Evolutionary conservation across 768 basidiomycete species (phyloP).

Genomic region (Calocybe gangraenosa): DNA sequence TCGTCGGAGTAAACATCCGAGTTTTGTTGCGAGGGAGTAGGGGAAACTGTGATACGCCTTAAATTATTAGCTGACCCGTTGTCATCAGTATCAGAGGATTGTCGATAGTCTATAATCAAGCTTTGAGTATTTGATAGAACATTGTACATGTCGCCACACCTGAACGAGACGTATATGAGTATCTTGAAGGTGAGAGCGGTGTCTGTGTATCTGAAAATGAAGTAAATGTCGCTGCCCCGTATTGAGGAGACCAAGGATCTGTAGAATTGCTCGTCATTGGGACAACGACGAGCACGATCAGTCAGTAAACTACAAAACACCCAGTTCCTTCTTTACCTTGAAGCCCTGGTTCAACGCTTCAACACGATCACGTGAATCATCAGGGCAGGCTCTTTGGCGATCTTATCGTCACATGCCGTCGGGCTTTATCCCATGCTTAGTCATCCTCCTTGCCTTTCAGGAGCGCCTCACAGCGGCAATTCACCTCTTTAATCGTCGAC

Average conservation of each 20-base stretch:
- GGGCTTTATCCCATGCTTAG: not conserved
- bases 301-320: slow-evolving; percentile 2
- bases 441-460: too few relatives aligned
- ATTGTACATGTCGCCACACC: slow-evolving; percentile 31
- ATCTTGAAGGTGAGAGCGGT: slow-evolving; percentile 56
- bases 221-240: slow-evolving; percentile 57
- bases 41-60: slow-evolving; percentile 54
- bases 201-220: slow-evolving; percentile 48
- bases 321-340: not conserved
- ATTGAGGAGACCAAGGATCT: slow-evolving; percentile 57
- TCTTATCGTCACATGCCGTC: not conserved
- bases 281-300: slow-evolving; percentile 19
- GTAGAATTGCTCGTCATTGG: slow-evolving; percentile 37
- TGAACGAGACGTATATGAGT: slow-evolving; percentile 52
- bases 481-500: too few relatives aligned
- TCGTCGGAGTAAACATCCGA: slow-evolving; percentile 43
- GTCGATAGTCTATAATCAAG: slow-evolving; percentile 34
- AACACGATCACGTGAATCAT: slow-evolving; percentile 14
- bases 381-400: slow-evolving; percentile 14
- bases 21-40: slow-evolving; percentile 33
- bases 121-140: slow-evolving; percentile 7
- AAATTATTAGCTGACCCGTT: slow-evolving; percentile 36
- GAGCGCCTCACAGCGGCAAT: too few relatives aligned
- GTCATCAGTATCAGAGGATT: slow-evolving; percentile 46
- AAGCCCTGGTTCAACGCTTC: not conserved